phyloP scores from a whole-genome alignment of 108 stramenopile genomes.

The Nitzschia sp. region DNA sequence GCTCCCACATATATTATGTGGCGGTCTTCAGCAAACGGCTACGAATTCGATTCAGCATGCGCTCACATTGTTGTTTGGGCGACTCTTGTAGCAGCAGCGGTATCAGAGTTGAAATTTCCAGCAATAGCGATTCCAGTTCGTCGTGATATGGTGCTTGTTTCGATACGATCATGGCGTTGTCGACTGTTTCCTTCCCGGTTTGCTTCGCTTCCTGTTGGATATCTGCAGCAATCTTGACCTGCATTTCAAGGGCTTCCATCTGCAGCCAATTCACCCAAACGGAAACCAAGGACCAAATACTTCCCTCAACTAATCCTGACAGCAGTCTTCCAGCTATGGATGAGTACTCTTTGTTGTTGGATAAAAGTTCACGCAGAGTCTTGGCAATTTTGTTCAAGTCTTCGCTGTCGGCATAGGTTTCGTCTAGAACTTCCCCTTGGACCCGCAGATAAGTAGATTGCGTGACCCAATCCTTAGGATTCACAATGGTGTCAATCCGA shows the following conservation, averaged over 20 bases:
- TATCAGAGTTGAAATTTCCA: slow-evolving; percentile 14
- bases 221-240: slow-evolving; percentile 12
- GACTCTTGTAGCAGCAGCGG: slow-evolving; percentile 22
- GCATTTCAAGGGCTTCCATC: slow-evolving; percentile 7
- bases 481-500: slow-evolving; percentile 2
- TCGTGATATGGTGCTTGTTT: slow-evolving; percentile 14
- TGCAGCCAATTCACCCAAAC: slow-evolving; percentile 14
- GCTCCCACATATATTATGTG: too few species aligned
- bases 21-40: too few species aligned
- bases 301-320: slow-evolving; percentile 2
- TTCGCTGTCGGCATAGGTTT: background rate
- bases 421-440: slow-evolving; percentile 1
- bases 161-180: background rate
- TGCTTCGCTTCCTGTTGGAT: slow-evolving; percentile 11
- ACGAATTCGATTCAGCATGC: slow-evolving; percentile 5
- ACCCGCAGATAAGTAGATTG: slow-evolving; percentile 24
- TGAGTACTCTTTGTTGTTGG: background rate
- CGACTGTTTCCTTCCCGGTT: background rate
- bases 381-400: background rate
- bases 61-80: slow-evolving; percentile 10
- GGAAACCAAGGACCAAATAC: slow-evolving; percentile 14
- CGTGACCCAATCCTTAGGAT: slow-evolving; percentile 17
- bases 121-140: background rate
- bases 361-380: background rate
- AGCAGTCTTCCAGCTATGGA: background rate